Conservation (phyloP, 176 grass and related monocot species). For the Paspalum vaginatum region DNA sequence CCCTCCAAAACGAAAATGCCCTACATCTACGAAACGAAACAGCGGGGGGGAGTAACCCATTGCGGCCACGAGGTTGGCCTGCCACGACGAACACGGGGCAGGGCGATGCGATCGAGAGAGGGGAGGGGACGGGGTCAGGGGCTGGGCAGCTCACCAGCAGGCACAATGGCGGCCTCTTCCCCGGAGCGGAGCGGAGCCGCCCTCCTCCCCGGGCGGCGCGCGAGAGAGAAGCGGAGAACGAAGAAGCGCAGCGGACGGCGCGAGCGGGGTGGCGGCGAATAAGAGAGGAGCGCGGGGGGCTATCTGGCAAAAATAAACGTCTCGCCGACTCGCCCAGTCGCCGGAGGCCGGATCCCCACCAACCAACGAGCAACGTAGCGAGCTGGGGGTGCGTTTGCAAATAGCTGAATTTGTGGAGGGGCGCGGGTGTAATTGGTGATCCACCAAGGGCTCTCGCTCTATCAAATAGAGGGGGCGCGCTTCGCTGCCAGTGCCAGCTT, state of each 20-base stretch:
- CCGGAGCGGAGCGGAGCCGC: not conserved
- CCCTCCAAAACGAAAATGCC: not conserved
- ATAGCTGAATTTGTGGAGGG: not conserved
- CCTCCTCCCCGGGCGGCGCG: conserved; percentile 35
- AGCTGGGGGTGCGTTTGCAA: not conserved
- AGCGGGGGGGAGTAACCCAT: not conserved
- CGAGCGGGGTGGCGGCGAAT: not conserved
- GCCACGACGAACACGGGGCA: not conserved
- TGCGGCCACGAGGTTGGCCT: not conserved
- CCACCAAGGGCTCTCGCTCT: conserved; percentile 52
- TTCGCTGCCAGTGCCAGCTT: conserved; percentile 42
- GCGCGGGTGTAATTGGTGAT: conserved; percentile 3
- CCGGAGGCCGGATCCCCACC: not conserved
- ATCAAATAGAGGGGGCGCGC: conserved; percentile 9
- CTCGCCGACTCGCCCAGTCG: not conserved
- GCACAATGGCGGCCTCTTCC: conserved; percentile 28
- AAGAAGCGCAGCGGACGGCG: not conserved
- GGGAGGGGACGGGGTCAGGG: not conserved
- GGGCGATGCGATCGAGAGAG: not conserved
- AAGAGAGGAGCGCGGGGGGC: not conserved
- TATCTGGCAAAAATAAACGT: conserved; percentile 25
- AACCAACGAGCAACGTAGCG: not conserved
- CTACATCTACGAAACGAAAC: not conserved
- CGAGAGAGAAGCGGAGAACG: not conserved
- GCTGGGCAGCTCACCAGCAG: not conserved